phyloP scores from a whole-genome alignment of 78 protist genomes.

The slime mould (Dictyostelium discoideum) region DNA sequence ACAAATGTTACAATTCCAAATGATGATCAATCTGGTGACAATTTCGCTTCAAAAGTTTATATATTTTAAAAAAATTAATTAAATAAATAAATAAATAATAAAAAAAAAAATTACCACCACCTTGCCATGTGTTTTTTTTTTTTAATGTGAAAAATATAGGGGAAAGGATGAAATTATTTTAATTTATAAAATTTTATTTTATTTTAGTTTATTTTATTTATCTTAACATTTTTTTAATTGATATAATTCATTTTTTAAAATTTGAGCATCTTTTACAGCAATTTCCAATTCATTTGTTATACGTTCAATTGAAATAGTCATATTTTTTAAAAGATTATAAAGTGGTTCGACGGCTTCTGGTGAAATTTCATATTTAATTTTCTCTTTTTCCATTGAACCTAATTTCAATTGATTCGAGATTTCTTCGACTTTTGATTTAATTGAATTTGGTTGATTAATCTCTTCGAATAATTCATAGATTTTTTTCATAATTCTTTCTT shows the following conservation, averaged over 20 bases:
- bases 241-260: slow-evolving; percentile 50
- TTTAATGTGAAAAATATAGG: no score
- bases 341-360: slow-evolving; percentile 53
- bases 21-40: slow-evolving; percentile 1
- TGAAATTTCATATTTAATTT: slow-evolving; percentile 13
- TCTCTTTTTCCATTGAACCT: slow-evolving; percentile 25
- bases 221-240: slow-evolving; percentile 6
- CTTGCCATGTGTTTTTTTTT: no score
- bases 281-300: slow-evolving; percentile 52
- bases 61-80: neutral
- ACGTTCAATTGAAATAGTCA: slow-evolving; percentile 42
- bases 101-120: no score
- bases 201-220: neutral
- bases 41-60: neutral
- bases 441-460: slow-evolving; percentile 56
- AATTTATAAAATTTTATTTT: neutral
- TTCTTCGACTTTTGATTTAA: slow-evolving; percentile 36
- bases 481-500: slow-evolving; percentile 16
- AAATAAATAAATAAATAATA: no score
- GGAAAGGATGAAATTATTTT: no score
- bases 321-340: slow-evolving; percentile 25
- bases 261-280: slow-evolving; percentile 55
- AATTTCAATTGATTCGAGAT: slow-evolving; percentile 32
- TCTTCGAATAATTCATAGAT: slow-evolving; percentile 22
- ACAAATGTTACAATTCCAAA: slow-evolving; percentile 2